Base-by-base conservation (phyloP, 768 basidiomycete genomes). In the Boletus insuetus region DNA sequence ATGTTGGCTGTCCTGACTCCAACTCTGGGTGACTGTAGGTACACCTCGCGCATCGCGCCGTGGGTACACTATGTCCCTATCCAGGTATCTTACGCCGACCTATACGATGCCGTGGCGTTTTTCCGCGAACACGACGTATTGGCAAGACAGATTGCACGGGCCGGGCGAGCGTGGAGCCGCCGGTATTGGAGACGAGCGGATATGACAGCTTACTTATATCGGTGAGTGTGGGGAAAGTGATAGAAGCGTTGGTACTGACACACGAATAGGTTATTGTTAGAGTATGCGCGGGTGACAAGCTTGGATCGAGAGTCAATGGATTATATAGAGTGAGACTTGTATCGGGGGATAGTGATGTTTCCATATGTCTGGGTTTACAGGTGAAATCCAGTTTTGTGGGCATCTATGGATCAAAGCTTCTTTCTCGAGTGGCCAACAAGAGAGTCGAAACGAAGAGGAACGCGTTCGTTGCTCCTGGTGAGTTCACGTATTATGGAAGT, bases 51-150 rank as follows among this genome's bases (percentile, higher is more conserved):
- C 12, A 74, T 84, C 43, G 77, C 74, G 31, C 84, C 87, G 1
- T 89, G 87, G 86, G 74, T 88, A 12, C 88, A 89, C 67, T 91
- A 89, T 64, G 77, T 90, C 1, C 88, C 88, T 1, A 74, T 89
- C 4, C 80, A 84, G 58, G 55, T 86, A 0, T 84, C 87, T 58
- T 77, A 86, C 13, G 77, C 80, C 0, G 87, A 91, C 67, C 67
- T 91, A 3, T 80, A 87, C 65, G 90, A 91, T 58, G 74, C 83
- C 3, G 75, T 89, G 40, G 70, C 83, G 1, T 93, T 93, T 74
- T 91, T 91, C 73, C 81, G 83, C 0, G 82, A 75, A 0, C 86
- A 89, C 58, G 86, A 90, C 49, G 78, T 74, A 1, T 63, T 87
- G 43, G 87, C 80, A 1, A 64, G 66, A 43, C 78, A 75, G 50